Base-by-base conservation (phyloP, 169 alveolate genomes). In the Hepatocystis sp. region DNA sequence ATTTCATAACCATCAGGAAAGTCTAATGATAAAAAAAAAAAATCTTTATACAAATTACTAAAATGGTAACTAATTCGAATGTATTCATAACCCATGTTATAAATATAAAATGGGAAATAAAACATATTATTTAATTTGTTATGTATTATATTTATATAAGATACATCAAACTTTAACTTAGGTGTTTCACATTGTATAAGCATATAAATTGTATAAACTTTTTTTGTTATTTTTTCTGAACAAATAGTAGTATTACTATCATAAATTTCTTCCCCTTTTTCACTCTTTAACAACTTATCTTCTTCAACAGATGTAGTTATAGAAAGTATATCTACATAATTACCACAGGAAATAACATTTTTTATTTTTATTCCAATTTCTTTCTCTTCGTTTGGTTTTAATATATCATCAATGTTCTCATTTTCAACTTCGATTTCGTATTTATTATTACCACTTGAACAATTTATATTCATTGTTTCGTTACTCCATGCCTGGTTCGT, bases 61-160 rank as follows among this genome's bases (percentile, higher is more conserved):
- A 76, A 46, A 17, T 58, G 34, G 32, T 42, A 56, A 58, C 58
- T 25, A 0, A 58, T 49, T 64, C 88, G 39, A 2, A 76, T 76
- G 39, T 76, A 76, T 36, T 60, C 30, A 63, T 76, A 76, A 30
- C 88, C 88, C 56, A 19, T n/a, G 34, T 49, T 76, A 30, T 76
- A 76, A 44, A 76, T 76, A 34, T 39, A 17, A 34, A 76, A 76
- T 23, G 88, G 46, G 32, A 76, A 76, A 36, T 34, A 28, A 34
- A 30, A 28, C 4, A 19, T 42, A 1, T 76, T 66, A 15, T 76
- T 76, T 42, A 76, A 34, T 44, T 58, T 58, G 28, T 76, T 76
- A 49, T 76, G 64, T 11, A 58, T 34, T 21, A 76, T 76, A 64
- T 76, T 76, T 27, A 76, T 76, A 51, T 76, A 76, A 3, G 88